Conservation (phyloP, 2,329 filamentous ascomycete species). For the Hirsutella minnesotensis region DNA sequence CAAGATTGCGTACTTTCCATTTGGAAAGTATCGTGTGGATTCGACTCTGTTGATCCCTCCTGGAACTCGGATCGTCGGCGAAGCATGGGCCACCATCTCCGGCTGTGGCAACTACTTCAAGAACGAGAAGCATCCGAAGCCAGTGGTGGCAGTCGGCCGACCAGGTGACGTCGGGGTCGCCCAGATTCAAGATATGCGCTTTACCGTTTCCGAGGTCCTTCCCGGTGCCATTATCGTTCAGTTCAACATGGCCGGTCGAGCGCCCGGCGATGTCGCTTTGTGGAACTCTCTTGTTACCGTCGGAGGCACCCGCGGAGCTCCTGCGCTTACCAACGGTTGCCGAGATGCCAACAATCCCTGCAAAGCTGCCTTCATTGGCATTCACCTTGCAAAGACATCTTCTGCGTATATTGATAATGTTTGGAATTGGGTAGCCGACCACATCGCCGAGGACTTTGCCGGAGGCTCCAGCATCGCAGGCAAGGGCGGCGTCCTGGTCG, state of each 20-base stretch:
- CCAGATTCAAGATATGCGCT: slow-evolving; percentile 39
- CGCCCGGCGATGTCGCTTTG: slow-evolving; percentile 36
- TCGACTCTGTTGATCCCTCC: slow-evolving; percentile 14
- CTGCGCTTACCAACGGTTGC: slow-evolving; percentile 26
- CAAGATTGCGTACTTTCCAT: slow-evolving; percentile 18
- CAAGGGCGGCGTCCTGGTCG: slow-evolving; percentile 35
- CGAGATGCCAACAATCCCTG: slow-evolving; percentile 20
- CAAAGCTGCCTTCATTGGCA: slow-evolving; percentile 33
- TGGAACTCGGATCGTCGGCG: slow-evolving; percentile 40
- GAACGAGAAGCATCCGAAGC: slow-evolving; percentile 31
- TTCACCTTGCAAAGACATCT: slow-evolving; percentile 31
- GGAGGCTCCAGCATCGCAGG: slow-evolving; percentile 32
- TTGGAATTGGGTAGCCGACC: slow-evolving; percentile 34
- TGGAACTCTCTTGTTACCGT: slow-evolving; percentile 34
- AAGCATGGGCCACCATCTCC: slow-evolving; percentile 40
- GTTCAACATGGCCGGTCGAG: slow-evolving; percentile 34
- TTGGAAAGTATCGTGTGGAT: slow-evolving; percentile 15
- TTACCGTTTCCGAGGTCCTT: slow-evolving; percentile 35
- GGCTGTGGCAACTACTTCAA: slow-evolving; percentile 30
- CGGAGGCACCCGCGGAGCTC: slow-evolving; percentile 28
- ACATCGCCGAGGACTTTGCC: slow-evolving; percentile 33
- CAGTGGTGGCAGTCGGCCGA: slow-evolving; percentile 39
- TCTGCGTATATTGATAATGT: slow-evolving; percentile 13
- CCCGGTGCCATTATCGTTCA: slow-evolving; percentile 28
- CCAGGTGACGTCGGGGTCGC: slow-evolving; percentile 35